Evolutionary conservation across 208 protist genomes (phyloP).

Genomic region (Strigomonas culicis): DNA sequence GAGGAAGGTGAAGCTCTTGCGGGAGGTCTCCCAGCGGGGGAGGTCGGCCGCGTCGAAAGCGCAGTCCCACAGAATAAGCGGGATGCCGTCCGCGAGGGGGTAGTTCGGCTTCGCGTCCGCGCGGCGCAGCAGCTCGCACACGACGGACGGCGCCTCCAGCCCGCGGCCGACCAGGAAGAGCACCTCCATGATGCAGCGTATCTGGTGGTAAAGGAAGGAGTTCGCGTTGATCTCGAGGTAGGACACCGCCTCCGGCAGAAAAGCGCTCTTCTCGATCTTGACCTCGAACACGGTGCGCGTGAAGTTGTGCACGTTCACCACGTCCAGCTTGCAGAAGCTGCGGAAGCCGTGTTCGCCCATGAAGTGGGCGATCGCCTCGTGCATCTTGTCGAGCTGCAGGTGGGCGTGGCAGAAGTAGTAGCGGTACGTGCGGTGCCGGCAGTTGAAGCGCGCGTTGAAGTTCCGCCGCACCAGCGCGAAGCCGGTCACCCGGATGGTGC

Average conservation of each 20-base stretch:
- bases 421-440: constrained; percentile 85
- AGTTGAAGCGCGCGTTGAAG: constrained; percentile 93
- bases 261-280: constrained; percentile 47
- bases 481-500: constrained; percentile 93
- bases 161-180: constrained; percentile 87
- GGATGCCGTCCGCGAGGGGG: constrained; percentile 67
- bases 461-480: constrained; percentile 84
- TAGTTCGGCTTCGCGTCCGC: constrained; percentile 77
- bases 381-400: constrained; percentile 89
- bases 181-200: constrained; percentile 94
- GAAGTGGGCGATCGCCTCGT: constrained; percentile 68
- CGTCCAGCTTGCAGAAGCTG: constrained; percentile 97
- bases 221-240: constrained; percentile 91
- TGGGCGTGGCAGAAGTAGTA: constrained; percentile 90
- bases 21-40: constrained; percentile 50
- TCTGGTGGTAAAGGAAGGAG: constrained; percentile 97
- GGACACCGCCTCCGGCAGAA: constrained; percentile 62
- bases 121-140: constrained; percentile 51
- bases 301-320: constrained; percentile 91
- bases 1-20: constrained; percentile 32
- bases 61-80: constrained; percentile 85
- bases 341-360: constrained; percentile 96
- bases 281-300: constrained; percentile 67
- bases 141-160: constrained; percentile 57
- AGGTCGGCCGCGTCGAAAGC: constrained; percentile 27